Base-by-base conservation (phyloP, 768 basidiomycete genomes). In the Sarcomyxa edulis region DNA sequence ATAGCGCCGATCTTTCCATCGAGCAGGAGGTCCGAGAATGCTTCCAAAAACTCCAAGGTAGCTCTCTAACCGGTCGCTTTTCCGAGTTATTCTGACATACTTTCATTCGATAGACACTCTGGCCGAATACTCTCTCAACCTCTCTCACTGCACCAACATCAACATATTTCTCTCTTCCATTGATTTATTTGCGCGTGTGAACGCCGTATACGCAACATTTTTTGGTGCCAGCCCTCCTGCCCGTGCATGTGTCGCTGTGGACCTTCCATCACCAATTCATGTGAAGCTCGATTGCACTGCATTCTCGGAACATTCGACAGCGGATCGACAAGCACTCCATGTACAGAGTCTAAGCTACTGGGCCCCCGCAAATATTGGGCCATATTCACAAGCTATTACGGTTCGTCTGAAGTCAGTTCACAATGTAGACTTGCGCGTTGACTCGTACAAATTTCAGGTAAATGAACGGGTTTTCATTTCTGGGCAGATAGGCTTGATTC, bases 361-460 rank as follows among this genome's bases (percentile, higher is more conserved):
- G 96, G 96, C 94, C 19, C 93, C 96, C 9, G 96, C 96, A 7
- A 99, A 98, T 56, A 98, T 99, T 39, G 96, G 96, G 0, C 96
- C 96, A 4, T 99, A 99, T 59, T 96, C 92, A 4, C 96, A 99
- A 61, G 86, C 91, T 2, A 76, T 97, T 47, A 68, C 71, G 36
- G 95, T 94, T 37, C 50, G 79, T 62, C 35, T 33, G 37, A 29
- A 35, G 46, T 29, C 26, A 24, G 12, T 21, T n/a, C 5, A 23
- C 28, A 15, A 7, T 34, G 6, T 42, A 23, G 21, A 5, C 14
- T 20, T 12, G 16, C 18, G 11, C 32, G n/a, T 33, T 34, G 8
- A 26, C 23, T 5, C 36, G 11, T 18, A 19, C 43, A 37, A 26
- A 33, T 2, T 33, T 6, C 48, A 95, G 92, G 80, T 74, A 31